These are phyloP conservation scores for Actinomucor elegans DNA, from an alignment of 371 early-diverging fungal genomes.

Conservation along the genomic window DNA sequence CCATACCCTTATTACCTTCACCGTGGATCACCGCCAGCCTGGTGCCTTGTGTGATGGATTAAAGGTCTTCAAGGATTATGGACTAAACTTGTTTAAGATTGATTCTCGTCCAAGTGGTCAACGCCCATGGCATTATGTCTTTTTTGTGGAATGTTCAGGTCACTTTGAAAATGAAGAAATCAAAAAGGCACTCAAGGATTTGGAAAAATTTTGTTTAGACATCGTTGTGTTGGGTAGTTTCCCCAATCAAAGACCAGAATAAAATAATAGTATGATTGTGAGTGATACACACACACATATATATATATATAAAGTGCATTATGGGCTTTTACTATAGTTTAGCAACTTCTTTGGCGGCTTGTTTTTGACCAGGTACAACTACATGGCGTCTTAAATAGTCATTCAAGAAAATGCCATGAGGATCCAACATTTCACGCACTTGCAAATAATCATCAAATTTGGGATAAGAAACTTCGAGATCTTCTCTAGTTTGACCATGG, in stretches of 20 bases:
- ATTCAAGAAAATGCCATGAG: conserved; percentile 73
- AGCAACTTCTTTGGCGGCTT: neutral
- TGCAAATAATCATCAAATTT: conserved; percentile 59
- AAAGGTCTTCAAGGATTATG: conserved; percentile 77
- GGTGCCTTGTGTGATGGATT: conserved; percentile 89
- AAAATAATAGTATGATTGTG: conserved; percentile 7
- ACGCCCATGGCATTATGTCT: conserved; percentile 90
- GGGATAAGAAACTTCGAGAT: conserved; percentile 65
- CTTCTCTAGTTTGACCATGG: conserved; percentile 58
- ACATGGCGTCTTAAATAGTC: conserved; percentile 73
- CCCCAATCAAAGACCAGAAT: conserved; percentile 67
- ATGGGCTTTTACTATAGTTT: conserved; percentile 14
- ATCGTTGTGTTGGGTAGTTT: conserved; percentile 83
- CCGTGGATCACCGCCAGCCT: conserved; percentile 87
- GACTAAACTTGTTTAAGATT: conserved; percentile 87
- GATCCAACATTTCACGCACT: conserved; percentile 68
- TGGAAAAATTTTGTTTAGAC: conserved; percentile 74
- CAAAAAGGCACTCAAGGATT: conserved; percentile 57
- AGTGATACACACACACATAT: no score
- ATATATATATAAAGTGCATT: no score
- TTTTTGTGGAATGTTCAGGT: conserved; percentile 87
- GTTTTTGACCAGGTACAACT: conserved; percentile 9
- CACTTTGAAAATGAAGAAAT: conserved; percentile 73
- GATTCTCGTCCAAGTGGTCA: conserved; percentile 86
- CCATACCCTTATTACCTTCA: conserved; percentile 80